Conservation (phyloP, 352 stramenopile species). For the Pythium plurisporium region DNA sequence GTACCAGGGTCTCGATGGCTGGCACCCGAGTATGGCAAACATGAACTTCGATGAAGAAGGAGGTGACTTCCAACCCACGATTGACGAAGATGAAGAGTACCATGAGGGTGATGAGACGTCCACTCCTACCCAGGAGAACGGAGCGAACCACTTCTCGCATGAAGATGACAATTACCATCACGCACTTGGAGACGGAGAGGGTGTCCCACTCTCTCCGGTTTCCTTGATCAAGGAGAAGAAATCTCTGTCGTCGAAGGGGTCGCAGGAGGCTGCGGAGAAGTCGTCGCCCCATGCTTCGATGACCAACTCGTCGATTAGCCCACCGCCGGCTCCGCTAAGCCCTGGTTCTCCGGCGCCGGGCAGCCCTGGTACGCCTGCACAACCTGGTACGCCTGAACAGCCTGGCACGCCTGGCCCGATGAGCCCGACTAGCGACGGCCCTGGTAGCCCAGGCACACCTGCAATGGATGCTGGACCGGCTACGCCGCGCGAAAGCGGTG, state of each 20-base stretch:
- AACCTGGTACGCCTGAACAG: background rate
- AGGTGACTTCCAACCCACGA: conserved; percentile 55
- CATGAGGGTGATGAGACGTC: conserved; percentile 31
- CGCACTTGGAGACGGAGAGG: background rate
- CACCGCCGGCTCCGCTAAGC: conserved; percentile 27
- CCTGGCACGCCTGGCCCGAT: background rate
- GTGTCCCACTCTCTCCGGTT: conserved; percentile 7
- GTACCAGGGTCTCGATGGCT: conserved; percentile 57
- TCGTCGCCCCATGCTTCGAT: background rate
- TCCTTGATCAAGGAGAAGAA: conserved; percentile 13
- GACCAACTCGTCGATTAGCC: conserved; percentile 20
- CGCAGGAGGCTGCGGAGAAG: background rate
- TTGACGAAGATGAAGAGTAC: conserved; percentile 60
- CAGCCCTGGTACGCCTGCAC: conserved; percentile 7
- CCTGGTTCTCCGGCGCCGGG: conserved; percentile 15
- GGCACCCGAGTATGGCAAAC: conserved; percentile 57
- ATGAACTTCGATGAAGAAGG: conserved; percentile 61
- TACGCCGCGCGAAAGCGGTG: background rate
- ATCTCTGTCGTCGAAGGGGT: background rate
- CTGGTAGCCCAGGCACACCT: conserved; percentile 1
- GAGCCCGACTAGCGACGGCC: background rate
- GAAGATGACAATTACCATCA: conserved; percentile 19
- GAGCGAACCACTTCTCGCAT: conserved; percentile 17
- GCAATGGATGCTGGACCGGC: conserved; percentile 1
- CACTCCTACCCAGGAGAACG: conserved; percentile 17